Conservation (phyloP, 768 basidiomycete species). For the Boletus subparvulus region DNA sequence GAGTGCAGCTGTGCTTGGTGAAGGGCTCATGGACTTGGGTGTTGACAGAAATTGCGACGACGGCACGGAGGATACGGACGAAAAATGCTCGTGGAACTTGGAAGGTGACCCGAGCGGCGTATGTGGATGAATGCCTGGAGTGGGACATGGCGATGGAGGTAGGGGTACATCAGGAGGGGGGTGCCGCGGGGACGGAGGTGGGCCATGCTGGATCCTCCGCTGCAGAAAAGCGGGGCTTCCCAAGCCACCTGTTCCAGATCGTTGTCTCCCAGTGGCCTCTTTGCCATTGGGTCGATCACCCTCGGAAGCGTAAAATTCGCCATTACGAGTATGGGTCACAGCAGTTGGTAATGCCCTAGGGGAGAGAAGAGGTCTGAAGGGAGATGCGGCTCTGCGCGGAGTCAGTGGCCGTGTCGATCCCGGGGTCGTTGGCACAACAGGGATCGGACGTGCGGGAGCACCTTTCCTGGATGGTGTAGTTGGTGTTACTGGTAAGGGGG, state of each 20-base stretch:
- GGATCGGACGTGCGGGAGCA: slow-evolving; percentile 16
- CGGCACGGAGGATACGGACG: slow-evolving; percentile 28
- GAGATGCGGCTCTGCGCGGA: slow-evolving; percentile 18
- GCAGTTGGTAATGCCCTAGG: slow-evolving; percentile 4
- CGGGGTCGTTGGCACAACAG: slow-evolving; percentile 8
- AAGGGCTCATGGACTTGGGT: slow-evolving; percentile 13
- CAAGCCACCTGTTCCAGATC: slow-evolving; percentile 10
- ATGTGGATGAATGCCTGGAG: background rate
- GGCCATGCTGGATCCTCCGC: slow-evolving; percentile 27
- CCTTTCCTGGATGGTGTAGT: slow-evolving; percentile 8
- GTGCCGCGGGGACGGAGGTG: slow-evolving; percentile 25
- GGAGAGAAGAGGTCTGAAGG: slow-evolving; percentile 23
- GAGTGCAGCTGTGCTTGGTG: slow-evolving; percentile 20
- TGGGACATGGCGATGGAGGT: slow-evolving; percentile 25
- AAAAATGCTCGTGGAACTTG: slow-evolving; percentile 36
- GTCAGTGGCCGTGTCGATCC: slow-evolving; percentile 16
- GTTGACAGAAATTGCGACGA: slow-evolving; percentile 12
- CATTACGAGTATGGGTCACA: background rate
- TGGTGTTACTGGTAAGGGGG: background rate
- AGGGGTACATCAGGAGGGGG: slow-evolving; percentile 31
- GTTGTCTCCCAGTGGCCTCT: slow-evolving; percentile 13
- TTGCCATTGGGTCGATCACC: slow-evolving; percentile 8
- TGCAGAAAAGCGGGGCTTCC: slow-evolving; percentile 29
- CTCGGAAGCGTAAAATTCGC: slow-evolving; percentile 4
- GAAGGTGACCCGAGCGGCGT: slow-evolving; percentile 18